Base-by-base conservation (phyloP, 371 early-diverging fungal genomes). In the Parasitella parasitica region DNA sequence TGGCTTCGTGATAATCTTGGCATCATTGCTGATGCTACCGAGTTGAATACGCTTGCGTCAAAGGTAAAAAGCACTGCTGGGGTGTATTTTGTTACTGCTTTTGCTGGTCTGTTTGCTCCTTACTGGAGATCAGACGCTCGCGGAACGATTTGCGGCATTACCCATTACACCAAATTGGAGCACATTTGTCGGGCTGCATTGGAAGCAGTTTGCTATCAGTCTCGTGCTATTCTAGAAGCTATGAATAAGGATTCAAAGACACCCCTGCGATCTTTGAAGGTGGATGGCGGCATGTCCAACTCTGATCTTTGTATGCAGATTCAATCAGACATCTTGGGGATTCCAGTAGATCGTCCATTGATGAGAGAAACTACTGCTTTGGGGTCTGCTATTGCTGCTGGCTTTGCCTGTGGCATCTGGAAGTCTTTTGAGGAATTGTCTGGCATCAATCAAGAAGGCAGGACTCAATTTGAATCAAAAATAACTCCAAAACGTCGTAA, bases 341-440 rank as follows among this genome's bases (percentile, higher is more conserved):
- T 96, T 55, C 72, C 82, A 32, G 96, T 97, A 22, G 82, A 82
- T 13, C 85, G 98, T 32, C 98, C 98, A 0, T 73, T 73, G 48
- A 96, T 96, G 95, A 81, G 89, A 36, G 98, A 97, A 73, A 92
- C 93, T 6, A 96, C 98, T 11, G 97, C 96, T 0, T 76, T 97
- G 20, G 98, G 98, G 20, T 94, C 97, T 13, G 98, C 98, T 2
- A 84, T 96, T 32, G 98, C 96, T 16, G 97, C 98, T 28, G 98
- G 93, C 1, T 74, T 93, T n/a, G 94, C 86, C n/a, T 81, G 89
- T 15, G 93, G 92, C 24, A 73, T 93, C 13, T 94, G 92, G 91
- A 66, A 84, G 49, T 63, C 64, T 24, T 35, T 73, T n/a, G 58
- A 74, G 11, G 73, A 73, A 13, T 57, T 83, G 27, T 57, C 63